Conservation (phyloP, 2,329 filamentous ascomycete genomes). For the Monosporascus sp. region DNA sequence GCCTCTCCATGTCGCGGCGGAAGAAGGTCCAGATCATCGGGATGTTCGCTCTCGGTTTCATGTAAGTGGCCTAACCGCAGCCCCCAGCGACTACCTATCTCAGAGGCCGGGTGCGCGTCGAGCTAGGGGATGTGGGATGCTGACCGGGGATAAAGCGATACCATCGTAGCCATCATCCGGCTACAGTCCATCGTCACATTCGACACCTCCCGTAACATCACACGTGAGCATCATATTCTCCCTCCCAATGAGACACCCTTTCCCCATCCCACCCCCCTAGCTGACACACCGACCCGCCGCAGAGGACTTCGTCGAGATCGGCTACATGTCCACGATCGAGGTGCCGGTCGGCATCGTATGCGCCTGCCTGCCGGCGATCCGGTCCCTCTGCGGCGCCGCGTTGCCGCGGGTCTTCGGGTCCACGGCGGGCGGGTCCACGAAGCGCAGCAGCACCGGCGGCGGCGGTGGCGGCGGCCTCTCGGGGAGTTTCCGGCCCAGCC, state of each 20-base stretch:
- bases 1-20: slow-evolving; percentile 9
- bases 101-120: background rate
- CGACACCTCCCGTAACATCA: background rate
- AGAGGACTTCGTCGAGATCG: slow-evolving; percentile 8
- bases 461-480: background rate
- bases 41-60: slow-evolving; percentile 18
- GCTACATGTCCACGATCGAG: slow-evolving; percentile 17
- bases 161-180: slow-evolving; percentile 15
- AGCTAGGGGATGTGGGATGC: background rate
- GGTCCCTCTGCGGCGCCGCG: slow-evolving; percentile 9
- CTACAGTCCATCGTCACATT: slow-evolving; percentile 11
- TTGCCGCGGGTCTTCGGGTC: slow-evolving; percentile 10
- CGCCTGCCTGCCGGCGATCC: slow-evolving; percentile 17
- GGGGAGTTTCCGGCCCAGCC: background rate
- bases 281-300: background rate
- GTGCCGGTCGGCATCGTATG: slow-evolving; percentile 16
- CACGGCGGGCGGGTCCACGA: background rate
- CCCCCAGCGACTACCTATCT: too few species aligned
- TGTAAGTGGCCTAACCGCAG: slow-evolving; percentile 3
- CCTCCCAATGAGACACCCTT: background rate
- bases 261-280: background rate
- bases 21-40: slow-evolving; percentile 15
- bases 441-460: background rate
- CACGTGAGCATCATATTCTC: background rate
- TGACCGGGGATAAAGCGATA: slow-evolving; percentile 5